A percentile compares a stretch with the other conserved stretches of the same genome.
Evolutionary conservation across 1,284 basidiomycete species (phyloP).

Genomic region (Tremellales sp.): DNA sequence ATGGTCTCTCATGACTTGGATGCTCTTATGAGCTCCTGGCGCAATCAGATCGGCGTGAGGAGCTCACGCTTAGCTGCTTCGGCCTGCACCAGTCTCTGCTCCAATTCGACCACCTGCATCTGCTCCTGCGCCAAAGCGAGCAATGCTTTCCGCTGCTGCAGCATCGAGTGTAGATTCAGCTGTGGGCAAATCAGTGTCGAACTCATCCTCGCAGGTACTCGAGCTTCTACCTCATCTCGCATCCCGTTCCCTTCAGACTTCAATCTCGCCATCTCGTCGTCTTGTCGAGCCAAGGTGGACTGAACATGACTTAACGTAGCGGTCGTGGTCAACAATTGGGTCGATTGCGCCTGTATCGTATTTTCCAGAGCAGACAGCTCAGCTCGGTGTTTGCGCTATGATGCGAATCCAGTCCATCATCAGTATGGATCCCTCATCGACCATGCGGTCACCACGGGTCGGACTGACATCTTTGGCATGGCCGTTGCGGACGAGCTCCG

Average conservation of each 20-base stretch:
- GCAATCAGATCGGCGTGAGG: not conserved
- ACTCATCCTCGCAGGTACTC: too few relatives aligned
- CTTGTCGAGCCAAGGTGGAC: conserved; percentile 1
- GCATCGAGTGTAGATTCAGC: conserved; percentile 31
- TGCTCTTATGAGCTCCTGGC: not conserved
- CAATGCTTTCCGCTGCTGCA: conserved; percentile 36
- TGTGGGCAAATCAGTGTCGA: too few relatives aligned
- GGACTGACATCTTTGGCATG: conserved; percentile 27
- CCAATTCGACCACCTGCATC: conserved; percentile 35
- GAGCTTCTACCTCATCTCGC: conserved; percentile 39
- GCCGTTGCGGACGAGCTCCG: conserved; percentile 35
- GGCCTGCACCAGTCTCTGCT: conserved; percentile 28
- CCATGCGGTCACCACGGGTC: not conserved
- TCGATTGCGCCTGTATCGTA: conserved; percentile 6
- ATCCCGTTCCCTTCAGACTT: conserved; percentile 26
- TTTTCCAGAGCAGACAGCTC: conserved; percentile 15
- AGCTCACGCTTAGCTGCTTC: conserved; percentile 29
- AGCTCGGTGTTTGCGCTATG: conserved; percentile 20
- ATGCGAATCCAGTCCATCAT: not conserved
- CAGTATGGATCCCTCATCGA: not conserved
- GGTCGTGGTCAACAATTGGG: conserved; percentile 12
- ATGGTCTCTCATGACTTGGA: conserved; percentile 38
- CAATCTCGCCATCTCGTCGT: conserved; percentile 15
- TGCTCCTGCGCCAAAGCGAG: conserved; percentile 39
- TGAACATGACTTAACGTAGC: conserved; percentile 4